These are phyloP conservation scores for Cucurbita argyrosperma DNA, from an alignment of 306 rosid species.

Conservation along the genomic window DNA sequence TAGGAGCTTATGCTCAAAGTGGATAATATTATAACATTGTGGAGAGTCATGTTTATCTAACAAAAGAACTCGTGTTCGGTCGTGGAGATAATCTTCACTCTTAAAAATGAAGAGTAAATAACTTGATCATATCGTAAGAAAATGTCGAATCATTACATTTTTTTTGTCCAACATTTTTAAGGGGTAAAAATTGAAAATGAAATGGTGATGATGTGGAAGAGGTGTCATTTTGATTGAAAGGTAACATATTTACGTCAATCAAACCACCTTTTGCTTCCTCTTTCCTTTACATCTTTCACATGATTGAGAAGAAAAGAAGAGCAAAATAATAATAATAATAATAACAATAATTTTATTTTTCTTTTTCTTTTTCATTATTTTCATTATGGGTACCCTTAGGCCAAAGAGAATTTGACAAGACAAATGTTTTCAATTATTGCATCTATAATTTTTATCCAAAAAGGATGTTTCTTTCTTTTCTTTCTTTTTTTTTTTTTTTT, in stretches of 20 bases:
- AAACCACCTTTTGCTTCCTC: background rate
- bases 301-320: background rate
- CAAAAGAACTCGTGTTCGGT: no score
- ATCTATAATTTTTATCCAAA: background rate
- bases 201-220: background rate
- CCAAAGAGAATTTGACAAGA: background rate
- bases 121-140: no score
- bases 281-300: slow-evolving; percentile 7
- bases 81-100: no score
- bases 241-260: slow-evolving; percentile 1
- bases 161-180: no score
- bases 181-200: background rate
- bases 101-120: no score
- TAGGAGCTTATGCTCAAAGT: no score
- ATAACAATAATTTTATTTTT: no score
- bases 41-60: no score
- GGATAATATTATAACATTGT: no score
- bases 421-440: background rate
- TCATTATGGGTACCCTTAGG: background rate
- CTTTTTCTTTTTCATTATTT: background rate
- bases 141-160: no score
- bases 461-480: background rate
- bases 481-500: background rate
- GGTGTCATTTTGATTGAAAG: slow-evolving; percentile 6
- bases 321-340: no score